Conservation (phyloP, 2,329 filamentous ascomycete species). For the Sporothrix protearum region DNA sequence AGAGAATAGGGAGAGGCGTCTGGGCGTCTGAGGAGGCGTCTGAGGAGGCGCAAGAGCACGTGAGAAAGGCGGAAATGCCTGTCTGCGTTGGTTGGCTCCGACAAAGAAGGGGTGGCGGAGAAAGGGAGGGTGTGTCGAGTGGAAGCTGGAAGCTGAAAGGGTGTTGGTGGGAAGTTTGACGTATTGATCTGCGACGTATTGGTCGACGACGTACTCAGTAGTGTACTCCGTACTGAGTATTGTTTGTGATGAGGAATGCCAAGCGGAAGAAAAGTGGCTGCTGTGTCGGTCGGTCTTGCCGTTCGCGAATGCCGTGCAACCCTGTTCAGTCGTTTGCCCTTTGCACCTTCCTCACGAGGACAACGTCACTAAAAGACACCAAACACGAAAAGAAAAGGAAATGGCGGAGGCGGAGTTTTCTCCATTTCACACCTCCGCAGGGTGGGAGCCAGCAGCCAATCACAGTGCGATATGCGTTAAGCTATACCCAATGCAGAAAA, state of each 20-base stretch:
- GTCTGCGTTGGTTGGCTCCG: neutral
- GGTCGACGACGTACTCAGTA: too few relatives aligned
- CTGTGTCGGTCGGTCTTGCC: neutral
- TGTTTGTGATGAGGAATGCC: neutral
- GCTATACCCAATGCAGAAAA: slow-evolving; percentile 20
- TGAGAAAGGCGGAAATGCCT: neutral
- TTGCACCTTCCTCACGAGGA: neutral
- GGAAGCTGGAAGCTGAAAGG: neutral
- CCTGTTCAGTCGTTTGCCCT: neutral
- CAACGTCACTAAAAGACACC: neutral
- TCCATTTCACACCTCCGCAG: slow-evolving; percentile 15
- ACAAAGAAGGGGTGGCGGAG: neutral
- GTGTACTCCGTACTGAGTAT: too few relatives aligned
- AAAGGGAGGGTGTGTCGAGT: neutral
- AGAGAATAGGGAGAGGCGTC: neutral
- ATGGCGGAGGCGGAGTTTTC: slow-evolving; percentile 15
- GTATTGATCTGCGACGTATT: too few relatives aligned
- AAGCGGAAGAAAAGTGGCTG: neutral
- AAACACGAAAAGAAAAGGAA: too few relatives aligned
- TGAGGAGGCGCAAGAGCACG: too few relatives aligned
- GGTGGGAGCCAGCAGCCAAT: neutral
- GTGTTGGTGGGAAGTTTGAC: neutral
- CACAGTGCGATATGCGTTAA: neutral
- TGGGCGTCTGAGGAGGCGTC: neutral
- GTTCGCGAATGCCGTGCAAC: too few relatives aligned